Evolutionary conservation across 2,329 filamentous ascomycete genomes (phyloP).

Genomic region (Exophiala mesophila): DNA sequence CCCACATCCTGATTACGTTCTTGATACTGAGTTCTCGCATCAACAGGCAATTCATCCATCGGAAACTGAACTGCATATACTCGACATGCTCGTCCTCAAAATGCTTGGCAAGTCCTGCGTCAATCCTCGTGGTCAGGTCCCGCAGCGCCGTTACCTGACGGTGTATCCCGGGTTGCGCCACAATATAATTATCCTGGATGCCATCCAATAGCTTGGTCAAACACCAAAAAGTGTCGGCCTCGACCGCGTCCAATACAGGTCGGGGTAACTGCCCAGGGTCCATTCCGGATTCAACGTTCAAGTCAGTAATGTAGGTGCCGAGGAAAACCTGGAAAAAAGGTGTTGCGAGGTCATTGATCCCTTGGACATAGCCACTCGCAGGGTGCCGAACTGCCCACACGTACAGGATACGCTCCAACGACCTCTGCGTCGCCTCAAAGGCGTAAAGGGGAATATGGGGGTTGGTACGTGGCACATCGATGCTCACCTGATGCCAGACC

Average conservation of each 20-base stretch:
- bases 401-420: conserved; percentile 89
- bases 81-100: conserved; percentile 87
- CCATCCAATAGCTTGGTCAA: conserved; percentile 96
- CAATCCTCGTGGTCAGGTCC: conserved; percentile 87
- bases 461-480: conserved; percentile 93
- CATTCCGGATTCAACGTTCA: conserved; percentile 89
- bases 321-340: conserved; percentile 98
- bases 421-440: conserved; percentile 92
- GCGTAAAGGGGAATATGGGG: conserved; percentile 92
- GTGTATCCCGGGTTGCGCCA: conserved; percentile 94
- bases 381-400: conserved; percentile 97
- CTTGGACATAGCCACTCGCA: conserved; percentile 95
- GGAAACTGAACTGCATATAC: conserved; percentile 98
- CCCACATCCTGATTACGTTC: conserved; percentile 99
- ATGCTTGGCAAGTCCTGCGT: conserved; percentile 76
- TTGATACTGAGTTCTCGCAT: conserved; percentile 97
- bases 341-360: conserved; percentile 95
- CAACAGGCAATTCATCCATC: conserved; percentile 98
- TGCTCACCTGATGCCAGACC: conserved; percentile 99
- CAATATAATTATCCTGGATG: conserved; percentile 98
- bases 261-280: conserved; percentile 90
- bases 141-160: conserved; percentile 83
- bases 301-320: conserved; percentile 89
- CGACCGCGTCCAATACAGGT: conserved; percentile 88
- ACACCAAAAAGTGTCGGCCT: conserved; percentile 98